Evolutionary conservation across 257 asterid species (phyloP).

Genomic region (Hygrophila difformis): DNA sequence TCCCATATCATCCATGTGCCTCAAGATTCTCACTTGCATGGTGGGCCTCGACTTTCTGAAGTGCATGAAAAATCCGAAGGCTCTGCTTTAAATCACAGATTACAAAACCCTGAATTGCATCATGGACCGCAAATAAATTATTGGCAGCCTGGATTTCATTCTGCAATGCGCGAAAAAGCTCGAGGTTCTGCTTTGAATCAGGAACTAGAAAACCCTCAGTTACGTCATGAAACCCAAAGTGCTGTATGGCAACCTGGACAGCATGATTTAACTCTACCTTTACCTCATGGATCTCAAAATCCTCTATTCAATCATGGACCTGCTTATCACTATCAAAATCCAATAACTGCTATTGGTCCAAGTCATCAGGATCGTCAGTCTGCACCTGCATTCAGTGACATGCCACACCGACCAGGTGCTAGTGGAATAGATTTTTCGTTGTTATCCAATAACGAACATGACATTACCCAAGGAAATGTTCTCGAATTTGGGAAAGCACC

Average conservation of each 20-base stretch:
- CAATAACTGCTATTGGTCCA: slow-evolving; percentile 25
- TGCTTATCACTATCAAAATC: slow-evolving; percentile 25
- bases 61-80: slow-evolving; percentile 16
- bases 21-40: slow-evolving; percentile 17
- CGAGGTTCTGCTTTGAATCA: no score
- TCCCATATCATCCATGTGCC: slow-evolving; percentile 20
- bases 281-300: slow-evolving; percentile 22
- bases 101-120: slow-evolving; percentile 20
- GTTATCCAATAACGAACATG: slow-evolving; percentile 18
- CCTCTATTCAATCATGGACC: slow-evolving; percentile 27
- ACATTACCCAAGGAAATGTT: slow-evolving; percentile 18
- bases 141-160: no score
- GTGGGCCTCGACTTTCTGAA: slow-evolving; percentile 19
- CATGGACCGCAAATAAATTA: no score
- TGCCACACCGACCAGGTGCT: slow-evolving; percentile 23
- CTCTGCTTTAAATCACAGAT: slow-evolving; percentile 21
- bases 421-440: slow-evolving; percentile 22
- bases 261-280: slow-evolving; percentile 19
- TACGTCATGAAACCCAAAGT: slow-evolving; percentile 19
- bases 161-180: no score
- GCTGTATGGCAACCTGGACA: slow-evolving; percentile 27
- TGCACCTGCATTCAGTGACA: slow-evolving; percentile 21
- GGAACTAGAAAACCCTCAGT: no score
- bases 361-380: slow-evolving; percentile 25
- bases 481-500: slow-evolving; percentile 25